A percentile compares a stretch with the other conserved stretches of the same genome.
phyloP scores from a whole-genome alignment of 495 filamentous ascomycete genomes.

The Trichoderma erinaceum region DNA sequence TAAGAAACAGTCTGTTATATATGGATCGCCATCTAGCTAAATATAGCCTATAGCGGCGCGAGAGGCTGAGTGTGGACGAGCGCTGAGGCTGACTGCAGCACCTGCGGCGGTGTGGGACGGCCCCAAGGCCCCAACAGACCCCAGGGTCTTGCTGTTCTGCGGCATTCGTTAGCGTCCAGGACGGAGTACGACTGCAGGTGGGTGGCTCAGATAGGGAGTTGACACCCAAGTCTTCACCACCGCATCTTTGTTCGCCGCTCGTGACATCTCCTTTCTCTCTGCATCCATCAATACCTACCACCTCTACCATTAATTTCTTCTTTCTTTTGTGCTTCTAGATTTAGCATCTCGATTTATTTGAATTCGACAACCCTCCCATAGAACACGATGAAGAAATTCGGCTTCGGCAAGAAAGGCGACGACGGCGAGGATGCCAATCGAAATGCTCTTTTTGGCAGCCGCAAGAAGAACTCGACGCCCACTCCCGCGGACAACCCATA shows the following conservation, averaged over 20 bases:
- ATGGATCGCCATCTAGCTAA: not conserved
- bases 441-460: slow-evolving; percentile 52
- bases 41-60: not conserved
- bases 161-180: not conserved
- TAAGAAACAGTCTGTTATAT: not conserved
- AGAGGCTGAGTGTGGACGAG: not conserved
- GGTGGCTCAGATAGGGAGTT: slow-evolving; percentile 11
- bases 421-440: slow-evolving; percentile 54
- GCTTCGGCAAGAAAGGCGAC: slow-evolving; percentile 60
- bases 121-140: not conserved
- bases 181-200: not conserved
- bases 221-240: slow-evolving; percentile 10
- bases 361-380: not conserved
- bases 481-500: slow-evolving; percentile 60
- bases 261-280: slow-evolving; percentile 13
- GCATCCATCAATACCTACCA: not conserved
- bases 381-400: slow-evolving; percentile 54
- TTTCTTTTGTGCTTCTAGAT: not conserved
- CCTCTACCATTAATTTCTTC: not conserved
- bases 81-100: not conserved
- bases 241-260: not conserved
- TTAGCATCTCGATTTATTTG: not conserved
- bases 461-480: slow-evolving; percentile 55
- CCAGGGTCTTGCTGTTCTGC: not conserved
- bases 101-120: slow-evolving; percentile 1